Conservation (phyloP, 345 rosid genomes). For the Citrus unshiu region DNA sequence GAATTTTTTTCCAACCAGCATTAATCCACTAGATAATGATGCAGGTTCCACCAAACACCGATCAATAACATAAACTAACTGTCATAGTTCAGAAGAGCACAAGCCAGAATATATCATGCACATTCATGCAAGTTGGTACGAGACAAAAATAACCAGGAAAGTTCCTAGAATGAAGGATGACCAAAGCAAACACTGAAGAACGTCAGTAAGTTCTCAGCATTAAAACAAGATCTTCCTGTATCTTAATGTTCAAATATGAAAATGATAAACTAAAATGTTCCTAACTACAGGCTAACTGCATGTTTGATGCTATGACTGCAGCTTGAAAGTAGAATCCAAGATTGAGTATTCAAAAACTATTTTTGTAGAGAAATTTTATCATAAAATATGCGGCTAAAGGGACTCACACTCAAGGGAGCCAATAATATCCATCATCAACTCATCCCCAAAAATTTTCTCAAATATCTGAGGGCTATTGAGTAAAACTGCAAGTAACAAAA, state of each 20-base stretch:
- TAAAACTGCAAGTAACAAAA: conserved; percentile 55
- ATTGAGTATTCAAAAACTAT: conserved; percentile 6
- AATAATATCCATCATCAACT: conserved; percentile 75
- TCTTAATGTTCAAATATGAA: background rate
- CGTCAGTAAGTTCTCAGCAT: background rate
- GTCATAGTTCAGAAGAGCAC: background rate
- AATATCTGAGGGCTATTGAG: conserved; percentile 77
- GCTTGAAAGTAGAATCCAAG: background rate
- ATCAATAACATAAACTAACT: background rate
- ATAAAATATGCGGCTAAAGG: background rate
- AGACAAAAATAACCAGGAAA: background rate
- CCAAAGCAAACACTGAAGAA: background rate
- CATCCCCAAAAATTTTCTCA: conserved; percentile 80
- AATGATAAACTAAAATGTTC: background rate
- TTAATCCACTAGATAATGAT: background rate
- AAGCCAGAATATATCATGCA: background rate
- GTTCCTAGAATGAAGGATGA: background rate
- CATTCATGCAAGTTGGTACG: background rate
- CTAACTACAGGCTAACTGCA: background rate
- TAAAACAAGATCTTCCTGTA: background rate
- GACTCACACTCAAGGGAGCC: conserved; percentile 94
- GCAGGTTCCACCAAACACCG: background rate
- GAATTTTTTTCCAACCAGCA: background rate
- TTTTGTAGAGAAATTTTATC: background rate
- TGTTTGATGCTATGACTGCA: background rate